phyloP scores from a whole-genome alignment of 2,329 filamentous ascomycete genomes.

The Lasiodiplodia hormozganensis region DNA sequence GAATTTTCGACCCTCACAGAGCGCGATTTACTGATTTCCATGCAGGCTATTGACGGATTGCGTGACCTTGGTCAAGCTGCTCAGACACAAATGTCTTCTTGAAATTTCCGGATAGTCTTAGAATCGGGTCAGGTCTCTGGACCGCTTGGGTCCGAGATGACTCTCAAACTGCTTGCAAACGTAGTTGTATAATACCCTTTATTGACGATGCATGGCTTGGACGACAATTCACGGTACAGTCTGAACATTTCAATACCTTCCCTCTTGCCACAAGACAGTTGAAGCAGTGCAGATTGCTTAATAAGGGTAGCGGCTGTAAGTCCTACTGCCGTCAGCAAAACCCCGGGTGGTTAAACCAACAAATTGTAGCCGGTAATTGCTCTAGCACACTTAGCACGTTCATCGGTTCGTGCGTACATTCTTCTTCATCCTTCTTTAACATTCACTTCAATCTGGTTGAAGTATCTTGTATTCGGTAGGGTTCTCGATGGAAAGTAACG shows the following conservation, averaged over 20 bases:
- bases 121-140: not conserved
- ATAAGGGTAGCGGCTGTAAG: too few relatives aligned
- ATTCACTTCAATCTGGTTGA: too few relatives aligned
- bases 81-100: not conserved
- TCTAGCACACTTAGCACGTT: too few relatives aligned
- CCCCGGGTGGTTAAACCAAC: too few relatives aligned
- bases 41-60: not conserved
- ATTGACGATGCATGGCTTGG: not conserved
- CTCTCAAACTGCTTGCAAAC: not conserved
- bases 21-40: not conserved
- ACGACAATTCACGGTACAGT: not conserved
- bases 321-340: too few relatives aligned
- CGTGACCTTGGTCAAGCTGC: too few relatives aligned
- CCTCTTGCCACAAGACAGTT: not conserved
- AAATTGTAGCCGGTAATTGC: too few relatives aligned
- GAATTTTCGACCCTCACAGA: not conserved
- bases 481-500: too few relatives aligned
- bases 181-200: constrained; percentile 19
- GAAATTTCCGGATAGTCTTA: not conserved
- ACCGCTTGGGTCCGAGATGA: not conserved
- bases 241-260: not conserved
- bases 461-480: too few relatives aligned
- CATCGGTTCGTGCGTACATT: too few relatives aligned
- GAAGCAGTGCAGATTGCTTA: not conserved
- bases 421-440: too few relatives aligned